Base-by-base conservation (phyloP, 768 basidiomycete species). In the Hericium alpestre region DNA sequence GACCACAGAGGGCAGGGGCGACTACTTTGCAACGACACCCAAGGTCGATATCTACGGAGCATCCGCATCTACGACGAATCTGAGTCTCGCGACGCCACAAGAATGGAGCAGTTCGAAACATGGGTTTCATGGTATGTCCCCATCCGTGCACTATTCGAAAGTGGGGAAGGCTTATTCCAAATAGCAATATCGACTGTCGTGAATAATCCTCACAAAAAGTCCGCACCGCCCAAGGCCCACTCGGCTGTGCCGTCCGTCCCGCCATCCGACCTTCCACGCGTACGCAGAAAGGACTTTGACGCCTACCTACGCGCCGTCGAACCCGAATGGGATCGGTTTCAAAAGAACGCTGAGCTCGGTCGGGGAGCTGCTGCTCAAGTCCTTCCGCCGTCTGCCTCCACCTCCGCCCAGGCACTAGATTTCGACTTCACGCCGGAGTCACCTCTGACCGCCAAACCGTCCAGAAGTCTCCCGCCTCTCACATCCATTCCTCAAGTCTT, bases 141-240 rank as follows among this genome's bases (percentile, higher is more conserved):
- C 18, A 23, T 38, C 59, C 46, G 23, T 38, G 7, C 9, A 5
- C 20, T 2, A 10, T 27, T 39, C 40, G 37, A 52, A 18, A 22
- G 27, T 9, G n/a, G 6, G 7, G 20, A 37, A 10, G 7, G 11
- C 54, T 38, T 51, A 62, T 63, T 43, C 51, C 64, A 38, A 50
- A 13, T 68, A 96, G 94, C 93, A 40, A 93, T 96, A 61, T 94
- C 93, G 9, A 93, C 90, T 16, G 90, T 96, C 25, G 79, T 96
- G 53, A 93, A 93, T 65, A 93, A 88, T 64, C 94, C 94, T 0
- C 84, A 87, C 65, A 88, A 86, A 70, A 79, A 77, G 38, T 85
- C 87, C 51, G 86, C 87, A 7, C 92, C 94, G 12, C 87, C 94
- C 32, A 90, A 95, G 67, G 83, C 92, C 0, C 90, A 94, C 62